Evolutionary conservation across 257 asterid species (phyloP).

Genomic region (Schizonepeta tenuifolia): DNA sequence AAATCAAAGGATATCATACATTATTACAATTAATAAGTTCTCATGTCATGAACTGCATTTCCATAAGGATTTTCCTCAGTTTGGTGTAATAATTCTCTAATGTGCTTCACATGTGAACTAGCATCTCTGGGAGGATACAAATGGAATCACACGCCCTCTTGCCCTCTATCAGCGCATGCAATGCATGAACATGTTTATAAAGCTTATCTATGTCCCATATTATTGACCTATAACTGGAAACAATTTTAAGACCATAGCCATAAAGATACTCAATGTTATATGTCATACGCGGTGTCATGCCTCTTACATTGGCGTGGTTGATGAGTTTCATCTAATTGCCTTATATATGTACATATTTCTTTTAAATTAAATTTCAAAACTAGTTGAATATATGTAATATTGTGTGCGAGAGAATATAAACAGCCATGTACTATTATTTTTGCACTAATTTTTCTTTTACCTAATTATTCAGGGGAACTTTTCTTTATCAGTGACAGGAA

Average conservation of each 20-base stretch:
- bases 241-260: background rate
- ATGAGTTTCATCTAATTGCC: background rate
- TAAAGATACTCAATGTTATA: background rate
- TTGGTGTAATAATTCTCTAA: background rate
- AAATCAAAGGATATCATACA: too few species aligned
- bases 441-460: slow-evolving; percentile 27
- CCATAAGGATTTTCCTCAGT: background rate
- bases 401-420: background rate
- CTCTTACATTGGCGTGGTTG: background rate
- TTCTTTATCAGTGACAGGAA: slow-evolving; percentile 86
- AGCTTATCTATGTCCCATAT: background rate
- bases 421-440: background rate
- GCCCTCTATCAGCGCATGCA: background rate
- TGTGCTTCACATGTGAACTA: background rate
- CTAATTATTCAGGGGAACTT: slow-evolving; percentile 76
- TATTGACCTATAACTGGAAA: background rate
- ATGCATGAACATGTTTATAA: background rate
- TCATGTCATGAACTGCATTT: too few species aligned
- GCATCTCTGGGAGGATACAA: background rate
- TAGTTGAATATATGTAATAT: background rate
- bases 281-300: background rate
- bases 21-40: too few species aligned
- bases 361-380: background rate
- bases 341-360: background rate
- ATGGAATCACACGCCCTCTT: background rate